A percentile compares a stretch with the other conserved stretches of the same genome.
Evolutionary conservation across 179 eudicot genomes (phyloP).

Genomic region (Silene vulgaris): DNA sequence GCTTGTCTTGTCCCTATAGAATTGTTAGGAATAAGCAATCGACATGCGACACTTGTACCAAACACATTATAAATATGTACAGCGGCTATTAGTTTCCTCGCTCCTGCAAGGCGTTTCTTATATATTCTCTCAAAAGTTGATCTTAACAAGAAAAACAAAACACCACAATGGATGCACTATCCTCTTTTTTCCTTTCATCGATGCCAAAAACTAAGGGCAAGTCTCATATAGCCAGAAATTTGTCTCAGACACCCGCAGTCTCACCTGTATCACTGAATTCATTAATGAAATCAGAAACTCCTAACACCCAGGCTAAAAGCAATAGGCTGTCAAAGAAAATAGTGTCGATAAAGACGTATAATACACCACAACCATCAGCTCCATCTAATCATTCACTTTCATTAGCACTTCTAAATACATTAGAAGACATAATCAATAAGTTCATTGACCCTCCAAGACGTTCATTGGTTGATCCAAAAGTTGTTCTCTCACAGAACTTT

Average conservation of each 20-base stretch:
- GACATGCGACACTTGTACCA: neutral
- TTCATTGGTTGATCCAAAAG: slow-evolving; percentile 52
- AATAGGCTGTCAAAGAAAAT: slow-evolving; percentile 5
- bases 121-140: neutral
- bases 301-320: neutral
- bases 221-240: slow-evolving; percentile 15
- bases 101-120: neutral
- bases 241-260: slow-evolving; percentile 12
- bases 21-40: too few species aligned
- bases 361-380: slow-evolving; percentile 16
- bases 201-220: slow-evolving; percentile 36
- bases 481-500: slow-evolving; percentile 52
- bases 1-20: too few species aligned
- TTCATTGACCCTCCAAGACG: slow-evolving; percentile 53
- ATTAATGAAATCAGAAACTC: neutral
- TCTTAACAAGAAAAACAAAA: neutral
- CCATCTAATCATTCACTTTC: slow-evolving; percentile 1
- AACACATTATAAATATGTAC: neutral
- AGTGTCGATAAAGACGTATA: neutral
- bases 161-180: slow-evolving; percentile 38
- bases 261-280: slow-evolving; percentile 18
- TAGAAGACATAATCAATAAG: slow-evolving; percentile 34
- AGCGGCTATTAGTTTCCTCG: neutral
- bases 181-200: slow-evolving; percentile 41
- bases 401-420: slow-evolving; percentile 12